Conservation (phyloP, 2,329 filamentous ascomycete genomes). For the Raffaelea deltoideospora region DNA sequence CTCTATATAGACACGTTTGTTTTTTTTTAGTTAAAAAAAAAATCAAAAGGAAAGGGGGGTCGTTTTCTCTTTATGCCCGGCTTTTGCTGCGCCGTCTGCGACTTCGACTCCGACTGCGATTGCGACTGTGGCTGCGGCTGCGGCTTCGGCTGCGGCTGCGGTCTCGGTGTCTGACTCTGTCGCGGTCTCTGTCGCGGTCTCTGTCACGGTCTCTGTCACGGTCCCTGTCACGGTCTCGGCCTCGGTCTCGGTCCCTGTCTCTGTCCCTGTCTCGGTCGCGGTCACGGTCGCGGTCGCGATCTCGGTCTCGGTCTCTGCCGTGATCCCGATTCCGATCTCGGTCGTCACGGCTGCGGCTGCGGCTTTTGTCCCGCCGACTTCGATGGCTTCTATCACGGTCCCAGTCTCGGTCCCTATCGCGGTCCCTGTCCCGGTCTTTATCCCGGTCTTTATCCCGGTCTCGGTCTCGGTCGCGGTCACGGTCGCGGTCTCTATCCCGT, state of each 20-base stretch:
- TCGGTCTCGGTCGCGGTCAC: not conserved
- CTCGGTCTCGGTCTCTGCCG: slow-evolving; percentile 10
- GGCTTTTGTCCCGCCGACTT: slow-evolving; percentile 12
- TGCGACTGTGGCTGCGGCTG: too few species aligned
- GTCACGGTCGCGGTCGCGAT: slow-evolving; percentile 19
- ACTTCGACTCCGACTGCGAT: slow-evolving; percentile 7
- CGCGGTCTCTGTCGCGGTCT: slow-evolving; percentile 11
- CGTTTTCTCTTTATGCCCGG: slow-evolving; percentile 10
- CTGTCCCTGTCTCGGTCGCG: slow-evolving; percentile 13
- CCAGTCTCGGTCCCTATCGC: slow-evolving; percentile 16
- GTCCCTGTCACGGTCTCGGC: slow-evolving; percentile 10
- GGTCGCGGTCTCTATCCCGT: slow-evolving; percentile 10
- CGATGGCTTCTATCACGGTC: slow-evolving; percentile 2
- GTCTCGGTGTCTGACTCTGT: slow-evolving; percentile 11
- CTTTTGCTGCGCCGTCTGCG: slow-evolving; percentile 13
- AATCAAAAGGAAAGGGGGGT: not conserved
- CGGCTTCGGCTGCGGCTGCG: slow-evolving; percentile 10
- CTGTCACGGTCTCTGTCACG: slow-evolving; percentile 15
- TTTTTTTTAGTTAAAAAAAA: too few species aligned
- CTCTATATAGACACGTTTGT: too few species aligned
- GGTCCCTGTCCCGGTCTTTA: slow-evolving; percentile 15
- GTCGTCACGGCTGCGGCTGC: slow-evolving; percentile 19
- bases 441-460: slow-evolving; percentile 7
- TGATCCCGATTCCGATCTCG: slow-evolving; percentile 9
- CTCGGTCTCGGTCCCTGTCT: slow-evolving; percentile 11